Conservation (phyloP, 306 rosid genomes). For the Trifolium pratense region DNA sequence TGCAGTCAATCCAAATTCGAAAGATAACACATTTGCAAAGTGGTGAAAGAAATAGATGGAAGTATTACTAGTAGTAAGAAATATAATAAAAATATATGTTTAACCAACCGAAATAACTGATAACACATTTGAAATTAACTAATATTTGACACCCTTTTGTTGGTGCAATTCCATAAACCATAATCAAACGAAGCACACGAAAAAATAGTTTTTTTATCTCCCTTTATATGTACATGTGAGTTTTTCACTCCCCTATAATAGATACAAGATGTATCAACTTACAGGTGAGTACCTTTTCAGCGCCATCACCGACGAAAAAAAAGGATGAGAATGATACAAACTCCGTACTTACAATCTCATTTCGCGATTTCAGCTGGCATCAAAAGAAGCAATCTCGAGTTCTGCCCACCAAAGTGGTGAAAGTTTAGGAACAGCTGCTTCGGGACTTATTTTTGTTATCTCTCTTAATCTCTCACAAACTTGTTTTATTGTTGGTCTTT, state of each 20-base stretch:
- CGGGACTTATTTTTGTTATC: constrained; percentile 77
- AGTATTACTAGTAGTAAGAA: neutral
- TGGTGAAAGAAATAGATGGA: neutral
- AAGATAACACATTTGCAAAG: neutral
- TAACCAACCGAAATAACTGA: constrained; percentile 32
- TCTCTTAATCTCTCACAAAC: constrained; percentile 66
- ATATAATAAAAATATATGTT: constrained; percentile 7
- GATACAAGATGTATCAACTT: constrained; percentile 45
- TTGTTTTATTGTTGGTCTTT: constrained; percentile 70
- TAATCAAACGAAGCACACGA: constrained; percentile 37
- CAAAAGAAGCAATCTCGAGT: constrained; percentile 75
- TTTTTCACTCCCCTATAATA: constrained; percentile 39
- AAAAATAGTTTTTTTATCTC: constrained; percentile 37
- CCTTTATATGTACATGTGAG: constrained; percentile 61
- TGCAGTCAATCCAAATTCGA: too few relatives aligned
- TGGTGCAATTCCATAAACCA: constrained; percentile 37
- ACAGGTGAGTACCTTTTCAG: constrained; percentile 39
- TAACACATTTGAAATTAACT: constrained; percentile 36
- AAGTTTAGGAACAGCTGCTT: constrained; percentile 76
- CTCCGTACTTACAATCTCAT: constrained; percentile 47
- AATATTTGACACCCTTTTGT: constrained; percentile 34
- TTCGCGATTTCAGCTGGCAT: constrained; percentile 54
- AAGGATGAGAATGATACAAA: constrained; percentile 32
- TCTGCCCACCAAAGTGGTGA: constrained; percentile 99
- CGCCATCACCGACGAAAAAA: constrained; percentile 36